A percentile compares a stretch with the other conserved stretches of the same genome.
phyloP scores from a whole-genome alignment of 345 rosid species.

The Lenwebbia sp. region DNA sequence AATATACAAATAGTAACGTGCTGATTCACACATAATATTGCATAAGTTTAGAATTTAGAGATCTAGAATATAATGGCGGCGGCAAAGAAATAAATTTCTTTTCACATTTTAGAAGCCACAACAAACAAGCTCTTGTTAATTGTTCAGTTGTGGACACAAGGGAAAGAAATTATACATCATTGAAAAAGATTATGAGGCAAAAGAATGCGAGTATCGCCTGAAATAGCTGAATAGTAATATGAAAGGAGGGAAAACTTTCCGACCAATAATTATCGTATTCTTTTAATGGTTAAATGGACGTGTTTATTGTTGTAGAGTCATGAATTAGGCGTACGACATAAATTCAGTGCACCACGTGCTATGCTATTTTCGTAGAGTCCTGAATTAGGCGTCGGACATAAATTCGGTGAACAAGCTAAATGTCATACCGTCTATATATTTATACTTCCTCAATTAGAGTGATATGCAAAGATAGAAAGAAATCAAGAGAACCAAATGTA shows the following conservation, averaged over 20 bases:
- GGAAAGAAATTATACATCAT: neutral
- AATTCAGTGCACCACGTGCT: neutral
- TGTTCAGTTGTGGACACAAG: neutral
- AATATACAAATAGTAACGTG: neutral
- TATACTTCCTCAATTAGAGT: neutral
- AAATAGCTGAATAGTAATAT: neutral
- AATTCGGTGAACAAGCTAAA: too few species aligned
- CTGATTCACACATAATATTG: neutral
- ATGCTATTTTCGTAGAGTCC: too few species aligned
- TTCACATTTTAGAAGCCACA: neutral
- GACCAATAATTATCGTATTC: neutral
- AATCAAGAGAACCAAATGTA: neutral
- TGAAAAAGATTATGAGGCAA: neutral
- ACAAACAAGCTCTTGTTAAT: neutral
- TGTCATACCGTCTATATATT: neutral
- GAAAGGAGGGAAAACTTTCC: neutral
- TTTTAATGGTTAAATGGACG: neutral
- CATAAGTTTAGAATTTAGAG: neutral
- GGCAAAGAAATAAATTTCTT: neutral
- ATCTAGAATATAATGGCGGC: neutral
- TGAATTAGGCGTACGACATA: neutral
- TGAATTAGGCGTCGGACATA: too few species aligned
- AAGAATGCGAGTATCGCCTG: neutral
- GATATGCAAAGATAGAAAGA: neutral
- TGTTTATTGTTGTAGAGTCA: neutral